phyloP scores from a whole-genome alignment of 345 rosid genomes.

The Salix dunnii region DNA sequence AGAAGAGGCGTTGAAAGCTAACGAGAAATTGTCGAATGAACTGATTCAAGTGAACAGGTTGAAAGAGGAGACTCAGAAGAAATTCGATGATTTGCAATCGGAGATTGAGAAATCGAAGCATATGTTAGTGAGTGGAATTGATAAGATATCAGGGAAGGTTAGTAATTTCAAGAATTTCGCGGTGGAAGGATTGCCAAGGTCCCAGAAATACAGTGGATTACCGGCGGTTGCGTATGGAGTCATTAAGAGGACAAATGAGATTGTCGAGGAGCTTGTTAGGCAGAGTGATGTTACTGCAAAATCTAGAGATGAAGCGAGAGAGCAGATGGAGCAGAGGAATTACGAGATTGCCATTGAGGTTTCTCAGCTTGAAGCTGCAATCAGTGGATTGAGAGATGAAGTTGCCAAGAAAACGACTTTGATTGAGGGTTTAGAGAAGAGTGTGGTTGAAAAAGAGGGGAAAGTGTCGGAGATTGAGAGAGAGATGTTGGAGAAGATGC shows the following conservation, averaged over 20 bases:
- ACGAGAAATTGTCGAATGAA: conserved; percentile 46
- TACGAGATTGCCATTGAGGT: conserved; percentile 98
- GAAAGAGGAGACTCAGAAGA: conserved; percentile 52
- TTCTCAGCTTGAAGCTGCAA: conserved; percentile 87
- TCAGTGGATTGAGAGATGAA: conserved; percentile 68
- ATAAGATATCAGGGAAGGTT: conserved; percentile 86
- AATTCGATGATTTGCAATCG: conserved; percentile 56
- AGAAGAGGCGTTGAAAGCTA: conserved; percentile 45
- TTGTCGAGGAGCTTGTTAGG: conserved; percentile 82
- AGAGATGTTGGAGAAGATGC: conserved; percentile 44
- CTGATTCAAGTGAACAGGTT: conserved; percentile 42
- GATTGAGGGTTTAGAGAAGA: conserved; percentile 58
- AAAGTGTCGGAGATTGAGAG: conserved; percentile 52
- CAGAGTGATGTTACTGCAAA: conserved; percentile 58
- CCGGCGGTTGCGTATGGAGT: conserved; percentile 82
- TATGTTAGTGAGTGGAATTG: conserved; percentile 88
- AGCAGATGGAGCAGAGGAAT: conserved; percentile 89
- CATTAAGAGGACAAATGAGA: conserved; percentile 88
- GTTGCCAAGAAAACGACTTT: conserved; percentile 49
- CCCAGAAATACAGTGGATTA: conserved; percentile 74
- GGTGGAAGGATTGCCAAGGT: conserved; percentile 71
- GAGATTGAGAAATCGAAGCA: conserved; percentile 85
- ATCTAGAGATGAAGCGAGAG: conserved; percentile 84
- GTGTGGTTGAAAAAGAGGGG: conserved; percentile 50
- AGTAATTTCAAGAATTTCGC: conserved; percentile 70